These are phyloP conservation scores for Xylariaceae sp. DNA, from an alignment of 2,329 filamentous ascomycete genomes.

Conservation along the genomic window DNA sequence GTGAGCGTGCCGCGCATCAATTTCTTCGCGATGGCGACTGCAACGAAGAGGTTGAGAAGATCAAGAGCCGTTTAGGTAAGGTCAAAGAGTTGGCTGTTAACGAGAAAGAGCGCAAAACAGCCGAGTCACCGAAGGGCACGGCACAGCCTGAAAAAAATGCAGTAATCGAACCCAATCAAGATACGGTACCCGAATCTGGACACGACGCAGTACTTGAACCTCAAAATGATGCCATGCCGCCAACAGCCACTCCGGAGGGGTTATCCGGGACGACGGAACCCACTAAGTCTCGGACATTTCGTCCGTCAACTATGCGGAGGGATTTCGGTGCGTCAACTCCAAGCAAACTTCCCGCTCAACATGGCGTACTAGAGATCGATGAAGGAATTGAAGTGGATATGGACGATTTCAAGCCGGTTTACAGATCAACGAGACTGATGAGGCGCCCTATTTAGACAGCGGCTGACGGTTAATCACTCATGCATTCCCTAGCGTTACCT, in stretches of 20 bases:
- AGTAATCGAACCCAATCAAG: background rate
- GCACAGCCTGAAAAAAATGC: background rate
- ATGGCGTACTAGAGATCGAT: conserved; percentile 28
- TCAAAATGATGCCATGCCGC: background rate
- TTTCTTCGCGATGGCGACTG: conserved; percentile 87
- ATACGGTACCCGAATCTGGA: background rate
- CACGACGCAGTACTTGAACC: background rate
- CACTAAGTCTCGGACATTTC: conserved; percentile 45
- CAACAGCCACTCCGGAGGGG: background rate
- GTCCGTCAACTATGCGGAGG: conserved; percentile 51
- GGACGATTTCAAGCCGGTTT: conserved; percentile 28
- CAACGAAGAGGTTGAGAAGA: conserved; percentile 66
- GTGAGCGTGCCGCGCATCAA: conserved; percentile 83
- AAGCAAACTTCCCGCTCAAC: conserved; percentile 23
- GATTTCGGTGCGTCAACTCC: conserved; percentile 35
- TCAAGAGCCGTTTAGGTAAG: conserved; percentile 60
- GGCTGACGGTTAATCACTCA: background rate
- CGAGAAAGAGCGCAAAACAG: conserved; percentile 54
- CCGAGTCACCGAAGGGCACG: conserved; percentile 43
- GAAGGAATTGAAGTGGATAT: conserved; percentile 35
- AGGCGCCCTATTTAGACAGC: conserved; percentile 21
- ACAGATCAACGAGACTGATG: conserved; percentile 24
- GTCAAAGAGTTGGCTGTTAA: conserved; percentile 58
- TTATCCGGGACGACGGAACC: conserved; percentile 22
- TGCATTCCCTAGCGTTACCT: background rate